Conservation (phyloP, 305 asterid genomes). For the Fraxinus nigra region DNA sequence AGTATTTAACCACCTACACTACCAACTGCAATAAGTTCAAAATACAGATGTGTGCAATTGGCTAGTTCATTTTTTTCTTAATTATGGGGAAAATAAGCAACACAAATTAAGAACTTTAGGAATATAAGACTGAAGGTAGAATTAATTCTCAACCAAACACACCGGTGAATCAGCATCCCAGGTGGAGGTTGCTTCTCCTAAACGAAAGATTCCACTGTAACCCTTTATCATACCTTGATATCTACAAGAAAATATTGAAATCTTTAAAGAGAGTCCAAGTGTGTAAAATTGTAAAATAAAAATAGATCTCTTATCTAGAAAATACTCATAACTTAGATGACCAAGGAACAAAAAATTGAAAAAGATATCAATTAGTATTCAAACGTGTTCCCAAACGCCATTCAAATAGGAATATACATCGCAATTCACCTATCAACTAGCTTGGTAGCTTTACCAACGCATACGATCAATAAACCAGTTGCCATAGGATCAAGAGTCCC, state of each 20-base stretch:
- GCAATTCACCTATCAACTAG: conserved; percentile 72
- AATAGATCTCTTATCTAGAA: not conserved
- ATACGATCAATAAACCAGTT: conserved; percentile 87
- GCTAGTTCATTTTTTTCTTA: not conserved
- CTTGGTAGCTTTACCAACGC: conserved; percentile 94
- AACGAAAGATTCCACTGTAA: conserved; percentile 87
- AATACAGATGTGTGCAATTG: not conserved
- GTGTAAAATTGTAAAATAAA: not conserved
- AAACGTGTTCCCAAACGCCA: not conserved
- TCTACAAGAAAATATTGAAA: conserved; percentile 38
- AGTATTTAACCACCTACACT: not conserved
- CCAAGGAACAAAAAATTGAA: not conserved
- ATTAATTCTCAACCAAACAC: conserved; percentile 17
- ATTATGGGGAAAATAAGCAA: not conserved
- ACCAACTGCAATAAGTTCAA: not conserved
- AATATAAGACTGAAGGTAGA: conserved; percentile 8
- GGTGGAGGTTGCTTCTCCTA: conserved; percentile 97
- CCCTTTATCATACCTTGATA: conserved; percentile 96
- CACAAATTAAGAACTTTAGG: not conserved
- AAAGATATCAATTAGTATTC: not conserved
- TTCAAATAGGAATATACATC: not conserved
- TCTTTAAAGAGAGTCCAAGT: not conserved
- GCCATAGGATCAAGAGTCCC: conserved; percentile 99
- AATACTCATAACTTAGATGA: not conserved
- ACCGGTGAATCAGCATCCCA: conserved; percentile 99